Percentiles rank a stretch among this genome's conserved stretches.
These are phyloP conservation scores for Cladorrhinum sp. DNA, from an alignment of 2,329 filamentous ascomycete genomes.

Conservation along the genomic window DNA sequence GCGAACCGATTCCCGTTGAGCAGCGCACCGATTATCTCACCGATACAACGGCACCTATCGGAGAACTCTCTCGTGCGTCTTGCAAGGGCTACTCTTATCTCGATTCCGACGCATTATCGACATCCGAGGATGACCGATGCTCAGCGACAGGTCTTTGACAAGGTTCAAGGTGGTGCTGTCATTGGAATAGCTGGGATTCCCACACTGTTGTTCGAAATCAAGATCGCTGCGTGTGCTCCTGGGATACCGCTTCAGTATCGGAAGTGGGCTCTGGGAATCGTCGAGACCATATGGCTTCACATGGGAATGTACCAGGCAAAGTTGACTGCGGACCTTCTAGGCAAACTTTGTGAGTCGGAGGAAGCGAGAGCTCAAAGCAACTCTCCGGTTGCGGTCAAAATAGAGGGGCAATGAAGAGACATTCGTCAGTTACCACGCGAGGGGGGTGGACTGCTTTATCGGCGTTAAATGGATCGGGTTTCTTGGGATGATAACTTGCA, in stretches of 20 bases:
- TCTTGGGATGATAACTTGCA: too few species aligned
- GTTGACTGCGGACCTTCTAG: conserved; percentile 39
- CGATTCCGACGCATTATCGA: conserved; percentile 50
- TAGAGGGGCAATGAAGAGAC: neutral
- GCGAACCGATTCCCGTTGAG: conserved; percentile 39
- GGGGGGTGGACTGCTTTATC: neutral
- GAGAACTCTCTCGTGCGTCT: conserved; percentile 37
- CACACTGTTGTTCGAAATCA: conserved; percentile 48
- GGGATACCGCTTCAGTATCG: conserved; percentile 42
- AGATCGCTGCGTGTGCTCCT: conserved; percentile 45
- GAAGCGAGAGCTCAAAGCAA: neutral
- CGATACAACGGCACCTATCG: conserved; percentile 31
- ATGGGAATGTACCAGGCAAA: conserved; percentile 52
- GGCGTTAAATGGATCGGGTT: too few species aligned
- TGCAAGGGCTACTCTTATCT: conserved; percentile 44
- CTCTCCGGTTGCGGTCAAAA: neutral
- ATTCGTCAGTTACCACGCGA: neutral
- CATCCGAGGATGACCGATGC: conserved; percentile 41
- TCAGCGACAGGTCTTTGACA: conserved; percentile 34
- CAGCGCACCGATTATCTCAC: conserved; percentile 33
- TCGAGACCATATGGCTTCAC: conserved; percentile 49
- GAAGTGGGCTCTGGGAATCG: conserved; percentile 43
- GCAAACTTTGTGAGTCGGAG: conserved; percentile 9
- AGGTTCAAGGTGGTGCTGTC: conserved; percentile 37
- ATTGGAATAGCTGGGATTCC: conserved; percentile 48